Conservation (phyloP, 2,329 filamentous ascomycete genomes). For the Exophiala sp. region DNA sequence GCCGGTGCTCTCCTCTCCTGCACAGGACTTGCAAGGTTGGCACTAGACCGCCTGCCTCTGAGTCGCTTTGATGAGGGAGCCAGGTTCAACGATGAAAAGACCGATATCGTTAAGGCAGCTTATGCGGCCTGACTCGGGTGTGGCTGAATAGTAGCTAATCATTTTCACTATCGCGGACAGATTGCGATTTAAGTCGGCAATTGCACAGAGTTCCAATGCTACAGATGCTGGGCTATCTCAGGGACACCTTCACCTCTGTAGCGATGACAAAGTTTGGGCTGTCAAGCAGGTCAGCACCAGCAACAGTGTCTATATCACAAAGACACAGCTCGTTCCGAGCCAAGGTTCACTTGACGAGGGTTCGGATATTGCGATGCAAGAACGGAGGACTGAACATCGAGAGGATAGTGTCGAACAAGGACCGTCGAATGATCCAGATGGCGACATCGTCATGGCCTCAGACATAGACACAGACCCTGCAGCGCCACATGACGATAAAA, state of each 20-base stretch:
- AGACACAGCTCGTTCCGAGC: background rate
- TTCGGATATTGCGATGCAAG: background rate
- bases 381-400: too few relatives aligned
- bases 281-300: conserved; percentile 61
- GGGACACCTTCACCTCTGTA: conserved; percentile 49
- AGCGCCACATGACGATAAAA: background rate
- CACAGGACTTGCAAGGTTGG: too few relatives aligned
- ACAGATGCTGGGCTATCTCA: background rate
- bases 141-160: background rate
- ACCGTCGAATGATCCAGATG: conserved; percentile 21
- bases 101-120: too few relatives aligned
- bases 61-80: too few relatives aligned
- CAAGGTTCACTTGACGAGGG: too few relatives aligned
- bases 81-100: too few relatives aligned
- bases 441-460: conserved; percentile 23
- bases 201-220: background rate
- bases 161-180: background rate
- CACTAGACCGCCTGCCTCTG: too few relatives aligned
- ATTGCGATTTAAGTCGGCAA: conserved; percentile 39
- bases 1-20: too few relatives aligned
- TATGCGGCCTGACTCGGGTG: too few relatives aligned
- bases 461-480: background rate
- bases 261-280: conserved; percentile 51
- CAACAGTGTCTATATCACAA: conserved; percentile 54
- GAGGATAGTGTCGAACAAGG: too few relatives aligned